Conservation (phyloP, 495 filamentous ascomycete species). For the Stereocaulon alpinum region DNA sequence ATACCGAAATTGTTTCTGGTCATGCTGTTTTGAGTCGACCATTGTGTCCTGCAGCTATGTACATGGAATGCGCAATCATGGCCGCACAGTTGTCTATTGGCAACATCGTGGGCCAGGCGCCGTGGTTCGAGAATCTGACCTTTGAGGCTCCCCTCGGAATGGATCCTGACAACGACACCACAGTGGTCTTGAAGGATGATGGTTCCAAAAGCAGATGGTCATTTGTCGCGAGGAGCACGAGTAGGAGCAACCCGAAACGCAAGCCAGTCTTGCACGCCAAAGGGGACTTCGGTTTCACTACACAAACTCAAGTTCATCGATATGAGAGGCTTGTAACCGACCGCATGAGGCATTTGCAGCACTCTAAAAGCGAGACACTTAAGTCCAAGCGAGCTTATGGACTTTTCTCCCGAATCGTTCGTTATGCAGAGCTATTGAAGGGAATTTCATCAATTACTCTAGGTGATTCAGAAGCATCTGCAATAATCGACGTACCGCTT, state of each 20-base stretch:
- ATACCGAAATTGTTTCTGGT: constrained; percentile 19
- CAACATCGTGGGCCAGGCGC: neutral
- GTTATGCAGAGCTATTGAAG: constrained; percentile 20
- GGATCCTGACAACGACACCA: neutral
- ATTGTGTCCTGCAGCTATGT: constrained; percentile 35
- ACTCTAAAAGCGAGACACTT: neutral
- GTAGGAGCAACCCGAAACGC: neutral
- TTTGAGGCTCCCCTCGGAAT: constrained; percentile 8
- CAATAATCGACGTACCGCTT: constrained; percentile 14
- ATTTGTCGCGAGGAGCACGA: neutral
- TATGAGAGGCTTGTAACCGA: neutral
- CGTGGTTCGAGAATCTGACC: constrained; percentile 8
- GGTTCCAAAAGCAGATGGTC: neutral
- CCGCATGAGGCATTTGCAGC: constrained; percentile 4
- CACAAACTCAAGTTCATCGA: neutral
- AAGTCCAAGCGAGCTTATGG: constrained; percentile 16
- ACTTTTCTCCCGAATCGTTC: constrained; percentile 23
- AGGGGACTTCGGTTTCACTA: constrained; percentile 6
- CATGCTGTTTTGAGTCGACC: constrained; percentile 29
- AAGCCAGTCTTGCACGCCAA: constrained; percentile 1
- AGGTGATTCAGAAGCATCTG: constrained; percentile 17
- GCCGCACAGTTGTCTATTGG: neutral
- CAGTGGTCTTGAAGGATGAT: neutral
- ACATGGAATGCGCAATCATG: constrained; percentile 27
- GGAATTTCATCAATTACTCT: constrained; percentile 22